These are phyloP conservation scores for Pugionium cornutum DNA, from an alignment of 345 rosid species.

Conservation along the genomic window DNA sequence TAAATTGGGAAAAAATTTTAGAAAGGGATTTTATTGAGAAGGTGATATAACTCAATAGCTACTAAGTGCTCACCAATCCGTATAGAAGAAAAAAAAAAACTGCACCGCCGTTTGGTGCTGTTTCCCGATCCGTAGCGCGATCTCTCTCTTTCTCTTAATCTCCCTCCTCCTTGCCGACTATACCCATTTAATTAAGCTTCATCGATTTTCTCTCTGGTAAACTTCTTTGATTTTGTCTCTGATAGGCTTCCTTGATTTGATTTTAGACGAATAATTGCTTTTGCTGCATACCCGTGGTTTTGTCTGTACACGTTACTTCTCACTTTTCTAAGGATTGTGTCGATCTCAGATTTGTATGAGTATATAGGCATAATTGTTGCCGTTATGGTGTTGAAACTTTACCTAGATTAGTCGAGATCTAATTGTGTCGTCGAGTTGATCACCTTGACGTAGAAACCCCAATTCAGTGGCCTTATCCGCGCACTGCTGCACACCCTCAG, in stretches of 20 bases:
- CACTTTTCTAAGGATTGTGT: background rate
- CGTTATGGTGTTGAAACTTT: background rate
- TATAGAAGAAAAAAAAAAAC: too few relatives aligned
- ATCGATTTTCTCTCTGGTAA: background rate
- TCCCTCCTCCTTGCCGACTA: too few relatives aligned
- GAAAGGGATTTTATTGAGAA: too few relatives aligned
- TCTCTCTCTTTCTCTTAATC: too few relatives aligned
- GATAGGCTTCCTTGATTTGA: slow-evolving; percentile 14
- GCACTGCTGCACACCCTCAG: slow-evolving; percentile 12
- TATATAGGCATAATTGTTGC: slow-evolving; percentile 3
- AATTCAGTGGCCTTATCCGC: background rate
- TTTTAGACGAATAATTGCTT: background rate
- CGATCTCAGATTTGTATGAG: slow-evolving; percentile 1
- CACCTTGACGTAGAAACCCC: slow-evolving; percentile 10
- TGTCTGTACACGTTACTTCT: background rate
- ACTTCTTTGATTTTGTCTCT: too few relatives aligned
- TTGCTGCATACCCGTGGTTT: background rate
- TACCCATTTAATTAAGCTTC: background rate
- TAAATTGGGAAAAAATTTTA: too few relatives aligned
- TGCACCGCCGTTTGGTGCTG: too few relatives aligned
- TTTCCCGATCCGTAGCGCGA: too few relatives aligned
- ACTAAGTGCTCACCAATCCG: too few relatives aligned
- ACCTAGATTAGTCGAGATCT: slow-evolving; percentile 23
- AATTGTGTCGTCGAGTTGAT: slow-evolving; percentile 19
- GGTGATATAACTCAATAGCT: too few relatives aligned